Conservation (phyloP, 345 rosid species). For the Gossypium sturtianum region DNA sequence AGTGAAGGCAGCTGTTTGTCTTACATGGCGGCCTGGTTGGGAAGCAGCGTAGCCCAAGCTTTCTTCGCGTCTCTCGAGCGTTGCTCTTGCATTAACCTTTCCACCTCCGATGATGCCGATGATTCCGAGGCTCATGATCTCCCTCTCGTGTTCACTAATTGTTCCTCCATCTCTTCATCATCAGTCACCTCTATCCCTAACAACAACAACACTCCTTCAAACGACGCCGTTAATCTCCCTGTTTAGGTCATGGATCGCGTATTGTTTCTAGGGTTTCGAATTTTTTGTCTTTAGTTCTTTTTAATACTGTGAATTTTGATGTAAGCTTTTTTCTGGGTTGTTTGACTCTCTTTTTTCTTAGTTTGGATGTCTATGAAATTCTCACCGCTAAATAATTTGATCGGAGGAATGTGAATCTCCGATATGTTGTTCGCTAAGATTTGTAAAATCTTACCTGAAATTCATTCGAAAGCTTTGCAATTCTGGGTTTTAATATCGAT, state of each 20-base stretch:
- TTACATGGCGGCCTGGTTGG: conserved; percentile 38
- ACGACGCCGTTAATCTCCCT: conserved; percentile 26
- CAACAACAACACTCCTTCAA: neutral
- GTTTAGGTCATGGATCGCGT: neutral
- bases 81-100: conserved; percentile 44
- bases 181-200: neutral
- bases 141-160: conserved; percentile 32
- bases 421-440: neutral
- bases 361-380: neutral
- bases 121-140: conserved; percentile 36
- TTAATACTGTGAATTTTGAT: neutral
- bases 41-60: conserved; percentile 43
- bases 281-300: neutral
- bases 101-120: conserved; percentile 41
- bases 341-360: neutral
- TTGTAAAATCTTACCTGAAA: neutral
- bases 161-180: conserved; percentile 17
- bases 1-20: conserved; percentile 27
- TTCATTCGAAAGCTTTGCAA: neutral
- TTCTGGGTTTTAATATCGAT: neutral
- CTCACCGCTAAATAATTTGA: neutral
- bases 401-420: neutral
- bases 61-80: conserved; percentile 48
- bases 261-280: neutral
- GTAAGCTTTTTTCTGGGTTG: neutral